phyloP scores from a whole-genome alignment of 2,329 filamentous ascomycete genomes.

The Aspergillus ochraceus region DNA sequence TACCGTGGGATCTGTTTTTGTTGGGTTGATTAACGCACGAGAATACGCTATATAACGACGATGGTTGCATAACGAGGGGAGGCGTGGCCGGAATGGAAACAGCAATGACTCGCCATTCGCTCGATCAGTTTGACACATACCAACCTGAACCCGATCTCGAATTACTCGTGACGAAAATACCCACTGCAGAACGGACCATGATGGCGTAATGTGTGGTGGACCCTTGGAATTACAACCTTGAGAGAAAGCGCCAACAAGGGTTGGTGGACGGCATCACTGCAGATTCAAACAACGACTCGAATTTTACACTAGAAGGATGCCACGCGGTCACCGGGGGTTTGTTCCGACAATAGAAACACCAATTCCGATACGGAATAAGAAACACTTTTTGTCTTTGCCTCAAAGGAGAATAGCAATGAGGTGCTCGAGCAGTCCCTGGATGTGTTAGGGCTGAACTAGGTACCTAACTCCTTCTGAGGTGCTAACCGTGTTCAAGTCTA shows the following conservation, averaged over 20 bases:
- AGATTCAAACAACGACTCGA: background rate
- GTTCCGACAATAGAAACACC: background rate
- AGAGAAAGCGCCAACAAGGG: background rate
- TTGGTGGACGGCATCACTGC: background rate
- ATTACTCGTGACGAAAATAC: too few species aligned
- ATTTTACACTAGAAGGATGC: background rate
- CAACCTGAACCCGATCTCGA: too few species aligned
- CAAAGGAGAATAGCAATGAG: background rate
- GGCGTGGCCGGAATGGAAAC: too few species aligned
- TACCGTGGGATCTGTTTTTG: background rate
- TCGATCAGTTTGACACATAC: too few species aligned
- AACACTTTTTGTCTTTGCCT: background rate
- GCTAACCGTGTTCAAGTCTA: background rate
- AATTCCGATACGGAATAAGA: background rate
- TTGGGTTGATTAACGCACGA: too few species aligned
- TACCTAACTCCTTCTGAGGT: background rate
- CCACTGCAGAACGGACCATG: too few species aligned
- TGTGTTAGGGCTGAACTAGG: background rate
- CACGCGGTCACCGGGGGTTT: background rate
- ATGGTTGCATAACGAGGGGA: too few species aligned
- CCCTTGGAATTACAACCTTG: too few species aligned
- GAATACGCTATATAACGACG: too few species aligned
- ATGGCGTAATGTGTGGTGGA: too few species aligned
- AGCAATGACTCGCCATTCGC: too few species aligned
- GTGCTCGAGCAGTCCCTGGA: background rate